These are phyloP conservation scores for Naematelia encephala DNA, from an alignment of 768 basidiomycete genomes.

Conservation along the genomic window DNA sequence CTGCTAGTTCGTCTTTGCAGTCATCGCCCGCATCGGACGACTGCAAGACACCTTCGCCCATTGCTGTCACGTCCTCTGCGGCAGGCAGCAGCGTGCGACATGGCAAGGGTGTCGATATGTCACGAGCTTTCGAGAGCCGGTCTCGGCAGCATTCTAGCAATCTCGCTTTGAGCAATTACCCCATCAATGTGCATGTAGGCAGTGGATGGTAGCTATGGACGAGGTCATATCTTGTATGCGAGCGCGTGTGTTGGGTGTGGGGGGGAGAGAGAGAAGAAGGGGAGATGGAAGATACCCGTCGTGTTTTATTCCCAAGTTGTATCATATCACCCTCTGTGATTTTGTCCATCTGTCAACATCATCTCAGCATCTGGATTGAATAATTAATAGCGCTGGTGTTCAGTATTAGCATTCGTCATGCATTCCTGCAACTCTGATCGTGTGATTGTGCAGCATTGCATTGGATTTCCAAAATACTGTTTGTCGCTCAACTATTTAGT, in stretches of 20 bases:
- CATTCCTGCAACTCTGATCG: no score
- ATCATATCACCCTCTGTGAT: slow-evolving; percentile 1
- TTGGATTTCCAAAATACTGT: no score
- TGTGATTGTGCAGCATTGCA: no score
- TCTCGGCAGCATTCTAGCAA: not conserved
- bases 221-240: not conserved
- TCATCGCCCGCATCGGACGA: slow-evolving; percentile 45
- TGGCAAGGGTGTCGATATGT: slow-evolving; percentile 2
- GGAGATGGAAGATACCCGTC: not conserved
- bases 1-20: slow-evolving; percentile 37
- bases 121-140: not conserved
- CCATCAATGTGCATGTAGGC: not conserved
- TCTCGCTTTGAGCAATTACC: not conserved
- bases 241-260: not conserved
- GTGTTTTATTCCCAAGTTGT: not conserved
- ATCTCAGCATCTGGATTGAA: not conserved
- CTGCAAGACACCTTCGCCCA: slow-evolving; percentile 44
- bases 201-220: not conserved
- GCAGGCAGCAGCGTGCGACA: slow-evolving; percentile 3
- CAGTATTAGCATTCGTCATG: not conserved
- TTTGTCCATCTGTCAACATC: not conserved
- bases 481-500: no score
- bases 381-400: not conserved
- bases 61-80: slow-evolving; percentile 25
- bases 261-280: not conserved